A percentile compares a stretch with the other conserved stretches of the same genome.
phyloP scores from a whole-genome alignment of 139 green algal species.

The Chara braunii region DNA sequence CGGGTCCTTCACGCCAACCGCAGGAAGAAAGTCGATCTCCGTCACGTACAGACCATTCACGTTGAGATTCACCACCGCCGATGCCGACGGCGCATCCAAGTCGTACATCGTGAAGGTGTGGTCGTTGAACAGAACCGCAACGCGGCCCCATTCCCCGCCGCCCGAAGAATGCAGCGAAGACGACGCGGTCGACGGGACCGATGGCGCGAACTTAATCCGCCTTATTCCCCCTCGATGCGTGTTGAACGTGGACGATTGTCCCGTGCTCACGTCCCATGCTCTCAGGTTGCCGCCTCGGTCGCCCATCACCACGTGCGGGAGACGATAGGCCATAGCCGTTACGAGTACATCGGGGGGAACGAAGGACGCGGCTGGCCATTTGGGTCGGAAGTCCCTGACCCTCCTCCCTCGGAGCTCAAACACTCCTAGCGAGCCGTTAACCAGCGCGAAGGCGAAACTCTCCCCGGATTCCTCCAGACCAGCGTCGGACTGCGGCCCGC shows the following conservation, averaged over 20 bases:
- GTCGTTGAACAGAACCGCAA: slow-evolving; percentile 23
- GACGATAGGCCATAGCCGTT: slow-evolving; percentile 36
- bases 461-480: slow-evolving; percentile 12
- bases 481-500: not conserved
- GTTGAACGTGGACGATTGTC: not conserved
- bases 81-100: slow-evolving; percentile 9
- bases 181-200: not conserved
- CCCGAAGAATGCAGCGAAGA: not conserved
- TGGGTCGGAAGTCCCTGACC: slow-evolving; percentile 35
- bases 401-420: slow-evolving; percentile 29
- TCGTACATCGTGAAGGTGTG: slow-evolving; percentile 23
- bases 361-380: slow-evolving; percentile 38
- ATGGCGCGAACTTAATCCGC: slow-evolving; percentile 24
- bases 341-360: slow-evolving; percentile 28
- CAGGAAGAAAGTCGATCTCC: slow-evolving; percentile 37
- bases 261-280: slow-evolving; percentile 31
- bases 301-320: slow-evolving; percentile 33
- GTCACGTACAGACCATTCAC: slow-evolving; percentile 8
- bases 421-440: slow-evolving; percentile 37
- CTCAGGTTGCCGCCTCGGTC: slow-evolving; percentile 22
- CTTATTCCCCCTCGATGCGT: slow-evolving; percentile 15
- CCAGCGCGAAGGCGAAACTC: slow-evolving; percentile 33
- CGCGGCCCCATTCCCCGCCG: not conserved
- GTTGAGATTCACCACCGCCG: not conserved
- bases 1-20: not conserved